Evolutionary conservation across 2,329 filamentous ascomycete species (phyloP).

Genomic region (Atkinsonella hypoxylon): DNA sequence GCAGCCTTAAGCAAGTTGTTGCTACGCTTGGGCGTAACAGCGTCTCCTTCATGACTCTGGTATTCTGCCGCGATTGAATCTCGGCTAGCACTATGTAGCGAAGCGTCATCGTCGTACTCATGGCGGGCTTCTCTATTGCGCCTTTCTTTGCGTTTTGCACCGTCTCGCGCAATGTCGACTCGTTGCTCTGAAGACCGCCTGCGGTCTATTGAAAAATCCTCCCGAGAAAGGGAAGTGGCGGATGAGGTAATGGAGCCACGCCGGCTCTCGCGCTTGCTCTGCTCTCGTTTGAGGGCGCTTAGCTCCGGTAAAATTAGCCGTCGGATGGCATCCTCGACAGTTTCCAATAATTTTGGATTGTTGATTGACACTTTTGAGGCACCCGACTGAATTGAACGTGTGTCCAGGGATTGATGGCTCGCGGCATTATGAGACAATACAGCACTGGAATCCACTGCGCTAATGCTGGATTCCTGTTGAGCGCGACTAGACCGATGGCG

Average conservation of each 20-base stretch:
- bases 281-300: slow-evolving; percentile 80
- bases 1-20: slow-evolving; percentile 32
- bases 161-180: slow-evolving; percentile 40
- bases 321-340: slow-evolving; percentile 86
- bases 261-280: slow-evolving; percentile 62
- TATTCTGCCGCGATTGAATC: slow-evolving; percentile 31
- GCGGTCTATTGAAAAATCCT: slow-evolving; percentile 46
- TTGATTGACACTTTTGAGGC: slow-evolving; percentile 66
- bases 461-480: slow-evolving; percentile 40
- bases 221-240: slow-evolving; percentile 40
- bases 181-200: slow-evolving; percentile 49
- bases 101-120: slow-evolving; percentile 39
- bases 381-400: slow-evolving; percentile 38
- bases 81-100: slow-evolving; percentile 34
- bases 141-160: slow-evolving; percentile 29
- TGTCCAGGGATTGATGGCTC: slow-evolving; percentile 44
- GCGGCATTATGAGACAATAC: slow-evolving; percentile 41
- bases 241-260: slow-evolving; percentile 52
- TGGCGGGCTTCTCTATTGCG: slow-evolving; percentile 44
- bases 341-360: slow-evolving; percentile 81
- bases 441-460: slow-evolving; percentile 41
- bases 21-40: slow-evolving; percentile 32
- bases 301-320: slow-evolving; percentile 84
- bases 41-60: slow-evolving; percentile 22
- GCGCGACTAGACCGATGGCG: slow-evolving; percentile 39